These are phyloP conservation scores for Trichosporon coremiiforme DNA, from an alignment of 1,284 basidiomycete species.

Conservation along the genomic window DNA sequence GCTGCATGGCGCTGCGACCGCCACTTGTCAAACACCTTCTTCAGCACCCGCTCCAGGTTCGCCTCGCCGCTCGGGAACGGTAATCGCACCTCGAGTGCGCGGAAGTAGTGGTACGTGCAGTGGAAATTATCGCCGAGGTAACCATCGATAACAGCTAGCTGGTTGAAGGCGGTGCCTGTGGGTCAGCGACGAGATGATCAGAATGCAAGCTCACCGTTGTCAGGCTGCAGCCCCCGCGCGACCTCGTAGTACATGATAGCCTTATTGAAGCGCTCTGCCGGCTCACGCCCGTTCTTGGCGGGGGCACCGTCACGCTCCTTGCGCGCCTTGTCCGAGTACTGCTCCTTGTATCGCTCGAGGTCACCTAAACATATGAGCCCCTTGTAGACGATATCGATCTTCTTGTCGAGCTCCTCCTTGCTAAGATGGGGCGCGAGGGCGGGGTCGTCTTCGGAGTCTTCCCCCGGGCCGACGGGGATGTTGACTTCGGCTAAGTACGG, in stretches of 20 bases:
- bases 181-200: neutral
- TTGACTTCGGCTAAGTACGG: constrained; percentile 63
- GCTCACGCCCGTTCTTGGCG: constrained; percentile 8
- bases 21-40: constrained; percentile 65
- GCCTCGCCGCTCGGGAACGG: constrained; percentile 85
- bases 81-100: constrained; percentile 80
- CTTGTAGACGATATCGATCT: constrained; percentile 76
- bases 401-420: constrained; percentile 63
- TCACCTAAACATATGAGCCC: constrained; percentile 90
- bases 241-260: constrained; percentile 81
- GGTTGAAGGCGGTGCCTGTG: constrained; percentile 86
- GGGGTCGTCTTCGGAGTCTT: constrained; percentile 13
- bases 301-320: constrained; percentile 33
- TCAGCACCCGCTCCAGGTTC: constrained; percentile 75
- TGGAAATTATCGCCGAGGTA: constrained; percentile 80
- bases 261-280: constrained; percentile 61
- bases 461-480: constrained; percentile 58
- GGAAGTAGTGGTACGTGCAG: constrained; percentile 83
- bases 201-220: constrained; percentile 57
- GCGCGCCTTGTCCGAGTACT: constrained; percentile 61
- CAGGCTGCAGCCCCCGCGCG: constrained; percentile 75
- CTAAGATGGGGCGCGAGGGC: constrained; percentile 55
- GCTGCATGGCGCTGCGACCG: constrained; percentile 41
- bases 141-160: constrained; percentile 87
- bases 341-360: constrained; percentile 87